phyloP scores from a whole-genome alignment of 2,329 filamentous ascomycete species.

The Ophiostoma himal-ulmi region DNA sequence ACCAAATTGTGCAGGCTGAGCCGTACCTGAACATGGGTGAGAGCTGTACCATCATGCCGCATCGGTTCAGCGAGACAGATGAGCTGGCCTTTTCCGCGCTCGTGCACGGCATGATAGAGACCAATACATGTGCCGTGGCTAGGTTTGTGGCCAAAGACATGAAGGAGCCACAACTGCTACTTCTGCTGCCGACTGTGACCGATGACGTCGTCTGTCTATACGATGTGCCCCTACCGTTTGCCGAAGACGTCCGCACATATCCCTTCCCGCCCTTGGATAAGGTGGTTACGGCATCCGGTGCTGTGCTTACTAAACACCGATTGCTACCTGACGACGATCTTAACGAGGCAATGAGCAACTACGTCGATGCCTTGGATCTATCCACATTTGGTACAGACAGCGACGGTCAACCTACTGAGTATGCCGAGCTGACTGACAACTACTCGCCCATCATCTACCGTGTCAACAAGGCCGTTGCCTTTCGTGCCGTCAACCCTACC shows the following conservation, averaged over 20 bases:
- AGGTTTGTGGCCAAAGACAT: slow-evolving; percentile 79
- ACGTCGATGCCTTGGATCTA: slow-evolving; percentile 90
- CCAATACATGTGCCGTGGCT: slow-evolving; percentile 80
- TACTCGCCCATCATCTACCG: slow-evolving; percentile 85
- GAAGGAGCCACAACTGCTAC: slow-evolving; percentile 67
- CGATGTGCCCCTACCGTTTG: slow-evolving; percentile 85
- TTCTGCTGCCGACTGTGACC: slow-evolving; percentile 76
- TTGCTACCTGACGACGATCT: slow-evolving; percentile 73
- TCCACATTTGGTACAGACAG: slow-evolving; percentile 66
- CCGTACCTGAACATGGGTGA: slow-evolving; percentile 81
- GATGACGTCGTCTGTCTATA: slow-evolving; percentile 76
- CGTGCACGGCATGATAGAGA: slow-evolving; percentile 77
- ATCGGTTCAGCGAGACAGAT: slow-evolving; percentile 73
- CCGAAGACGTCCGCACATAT: slow-evolving; percentile 86
- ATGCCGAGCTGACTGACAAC: slow-evolving; percentile 70
- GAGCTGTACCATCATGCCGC: slow-evolving; percentile 68
- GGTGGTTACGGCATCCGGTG: slow-evolving; percentile 80
- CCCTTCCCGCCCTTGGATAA: slow-evolving; percentile 85
- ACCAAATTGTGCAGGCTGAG: slow-evolving; percentile 54
- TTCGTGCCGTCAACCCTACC: slow-evolving; percentile 69
- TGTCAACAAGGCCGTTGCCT: slow-evolving; percentile 77
- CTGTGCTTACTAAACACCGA: slow-evolving; percentile 71
- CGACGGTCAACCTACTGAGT: slow-evolving; percentile 62
- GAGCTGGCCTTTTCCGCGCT: slow-evolving; percentile 81
- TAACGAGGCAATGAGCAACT: slow-evolving; percentile 76